phyloP scores from a whole-genome alignment of 2,329 filamentous ascomycete species.

The Aspergillus sp. region DNA sequence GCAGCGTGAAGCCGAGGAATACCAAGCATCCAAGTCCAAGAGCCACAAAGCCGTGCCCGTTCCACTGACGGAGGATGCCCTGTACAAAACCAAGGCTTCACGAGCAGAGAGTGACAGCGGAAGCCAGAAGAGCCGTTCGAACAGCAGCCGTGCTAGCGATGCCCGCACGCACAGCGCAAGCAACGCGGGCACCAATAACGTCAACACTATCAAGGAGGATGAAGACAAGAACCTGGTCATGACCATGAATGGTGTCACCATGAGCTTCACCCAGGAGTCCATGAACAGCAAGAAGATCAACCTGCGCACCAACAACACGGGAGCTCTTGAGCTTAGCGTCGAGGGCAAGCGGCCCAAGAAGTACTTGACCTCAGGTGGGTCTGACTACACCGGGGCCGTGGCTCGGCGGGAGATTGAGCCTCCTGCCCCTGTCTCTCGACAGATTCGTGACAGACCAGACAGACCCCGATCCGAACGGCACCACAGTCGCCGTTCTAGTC shows the following conservation, averaged over 20 bases:
- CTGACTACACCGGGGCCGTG: conserved; percentile 28
- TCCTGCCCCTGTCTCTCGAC: conserved; percentile 17
- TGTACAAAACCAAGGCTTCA: conserved; percentile 26
- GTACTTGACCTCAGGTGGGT: conserved; percentile 27
- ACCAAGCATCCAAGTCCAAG: conserved; percentile 27
- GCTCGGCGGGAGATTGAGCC: conserved; percentile 25
- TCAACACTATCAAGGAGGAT: conserved; percentile 8
- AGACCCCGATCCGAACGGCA: conserved; percentile 32
- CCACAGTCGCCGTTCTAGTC: conserved; percentile 29
- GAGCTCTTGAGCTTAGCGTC: conserved; percentile 34
- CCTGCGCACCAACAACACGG: conserved; percentile 32
- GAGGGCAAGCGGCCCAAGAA: conserved; percentile 30
- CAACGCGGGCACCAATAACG: conserved; percentile 23
- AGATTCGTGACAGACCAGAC: conserved; percentile 26
- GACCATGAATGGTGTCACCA: conserved; percentile 34
- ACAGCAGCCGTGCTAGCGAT: conserved; percentile 36
- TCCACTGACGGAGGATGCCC: conserved; percentile 29
- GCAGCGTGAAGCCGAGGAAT: conserved; percentile 32
- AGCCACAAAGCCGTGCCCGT: conserved; percentile 17
- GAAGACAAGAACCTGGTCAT: conserved; percentile 35
- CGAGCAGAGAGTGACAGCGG: conserved; percentile 33
- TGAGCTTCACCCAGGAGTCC: conserved; percentile 31
- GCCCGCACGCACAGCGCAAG: conserved; percentile 28
- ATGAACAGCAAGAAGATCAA: conserved; percentile 34
- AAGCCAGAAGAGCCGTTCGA: conserved; percentile 36